Evolutionary conservation across 306 rosid genomes (phyloP), one percentile per base, ranked within the genome.

Genomic region (Glycyrrhiza uralensis): DNA sequence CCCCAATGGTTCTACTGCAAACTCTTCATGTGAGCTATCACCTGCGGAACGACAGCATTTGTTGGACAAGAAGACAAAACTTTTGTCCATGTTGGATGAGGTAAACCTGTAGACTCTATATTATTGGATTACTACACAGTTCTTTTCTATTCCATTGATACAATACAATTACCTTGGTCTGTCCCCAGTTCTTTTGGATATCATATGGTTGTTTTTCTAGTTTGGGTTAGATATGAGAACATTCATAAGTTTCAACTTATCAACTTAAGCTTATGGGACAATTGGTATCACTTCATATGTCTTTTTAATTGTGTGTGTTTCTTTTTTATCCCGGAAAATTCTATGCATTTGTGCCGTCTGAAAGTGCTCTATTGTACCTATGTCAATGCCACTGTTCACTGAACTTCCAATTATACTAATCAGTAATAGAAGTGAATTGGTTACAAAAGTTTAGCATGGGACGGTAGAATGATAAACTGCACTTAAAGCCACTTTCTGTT

Each of bases 61-160:
- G 81, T 81, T 86, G 79, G 90, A 82, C 74, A 89, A 82, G 85
- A 91, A 85, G 79, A 84, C 87, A 13, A 91, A 85, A 45, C 97
- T 94, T 71, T 29, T 91, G 85, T 74, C 91, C 69, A 83, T 89
- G 96, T 76, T 94, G 79, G 87, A 90, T 52, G 96, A 94, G 90
- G 99, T 94, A 87, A 80, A 63, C 67, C 33, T 66, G 9, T 32
- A 7, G 8, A 51, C 7, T 59, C 28, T 47, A 14, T 18, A 32
- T 15, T 28, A 8, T 47, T 73, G 26, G n/a, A 14, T 55, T 26
- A 55, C 29, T 26, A 55, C 29, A 32, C 57, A 1, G 3, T 41
- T 51, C 29, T 51, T 46, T 44, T 41, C 20, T 46, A 18, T 23
- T 61, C 47, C 6, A 1, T 28, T 57, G n/a, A 57, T 39, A 71